Base-by-base conservation (phyloP, 2,329 filamentous ascomycete genomes). In the Plenodomus tracheiphilus region DNA sequence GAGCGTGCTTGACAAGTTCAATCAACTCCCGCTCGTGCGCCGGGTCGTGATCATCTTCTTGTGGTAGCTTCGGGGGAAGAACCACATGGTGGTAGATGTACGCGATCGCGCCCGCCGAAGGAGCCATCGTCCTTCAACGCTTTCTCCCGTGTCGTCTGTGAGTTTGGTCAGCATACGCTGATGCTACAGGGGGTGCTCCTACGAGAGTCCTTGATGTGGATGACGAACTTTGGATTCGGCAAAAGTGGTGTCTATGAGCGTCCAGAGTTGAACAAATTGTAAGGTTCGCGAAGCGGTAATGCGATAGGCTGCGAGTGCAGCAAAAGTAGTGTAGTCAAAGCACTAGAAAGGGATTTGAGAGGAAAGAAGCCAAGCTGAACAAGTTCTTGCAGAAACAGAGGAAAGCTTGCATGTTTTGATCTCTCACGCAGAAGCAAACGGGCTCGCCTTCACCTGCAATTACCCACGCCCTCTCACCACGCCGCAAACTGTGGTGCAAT, bases 11-110 rank as follows among this genome's bases (percentile, higher is more conserved):
- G 3, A 52, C 56, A 0, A 20, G 44, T 1, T 53, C 21, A 8
- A 67, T 20, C 1, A 69, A 54, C 1, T 25, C 37, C 2, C 16
- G n/a, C n/a, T 67, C 64, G 9, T 52, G 18, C 10, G 15, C 20
- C 8, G 46, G 16, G 10, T 51, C 28, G 1, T 35, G 43, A 18
- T 76, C 73, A 22, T 69, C 39, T 5, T 46, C 21, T 41, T 79
- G 72, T 0, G 79, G 79, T 0, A 81, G 63, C 35, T 77, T 69
- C 1, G 78, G 76, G 0, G 79, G 79, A 0, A 82, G 69, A 17
- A 80, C 78, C 1, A 81, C 60, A 56, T 82, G 77, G 32, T 79
- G 47, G 20, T 49, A 35, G 4, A 56, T 41, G 28, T 62, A 62
- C 10, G 44, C 22, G 4, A 49, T 52, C 11, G 46, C 42, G 25